A percentile compares a stretch with the other conserved stretches of the same genome.
phyloP scores from a whole-genome alignment of 306 rosid genomes.

The Malus fusca region DNA sequence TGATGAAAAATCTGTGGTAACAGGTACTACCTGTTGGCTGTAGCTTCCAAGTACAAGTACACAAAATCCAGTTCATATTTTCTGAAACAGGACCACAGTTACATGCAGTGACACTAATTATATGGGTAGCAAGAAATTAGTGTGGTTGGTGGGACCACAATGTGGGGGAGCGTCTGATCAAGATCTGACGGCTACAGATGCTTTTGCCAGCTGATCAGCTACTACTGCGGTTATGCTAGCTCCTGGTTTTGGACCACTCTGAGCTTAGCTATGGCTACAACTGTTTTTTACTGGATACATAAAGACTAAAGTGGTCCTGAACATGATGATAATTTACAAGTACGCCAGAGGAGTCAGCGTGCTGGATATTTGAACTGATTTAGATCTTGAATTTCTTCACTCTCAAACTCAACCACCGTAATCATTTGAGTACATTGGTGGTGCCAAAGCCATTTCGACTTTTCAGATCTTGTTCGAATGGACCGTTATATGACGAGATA shows the following conservation, averaged over 20 bases:
- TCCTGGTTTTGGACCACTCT: neutral
- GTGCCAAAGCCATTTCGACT: neutral
- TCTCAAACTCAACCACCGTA: neutral
- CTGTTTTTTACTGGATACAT: neutral
- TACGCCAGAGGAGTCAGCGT: neutral
- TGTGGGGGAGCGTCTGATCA: neutral
- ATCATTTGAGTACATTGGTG: neutral
- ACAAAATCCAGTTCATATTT: conserved; percentile 2
- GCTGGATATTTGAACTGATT: neutral
- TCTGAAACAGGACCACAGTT: conserved; percentile 26
- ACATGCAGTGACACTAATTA: neutral
- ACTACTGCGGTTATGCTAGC: neutral
- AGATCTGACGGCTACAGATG: neutral
- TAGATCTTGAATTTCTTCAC: conserved; percentile 6
- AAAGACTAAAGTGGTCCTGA: neutral
- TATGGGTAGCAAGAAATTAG: neutral
- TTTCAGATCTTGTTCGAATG: neutral
- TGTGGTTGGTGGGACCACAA: conserved; percentile 22
- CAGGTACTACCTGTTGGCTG: conserved; percentile 9
- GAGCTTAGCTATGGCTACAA: neutral
- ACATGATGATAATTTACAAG: neutral
- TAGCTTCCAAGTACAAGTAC: conserved; percentile 19
- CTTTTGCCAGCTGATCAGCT: neutral
- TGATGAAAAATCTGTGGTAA: conserved; percentile 19
- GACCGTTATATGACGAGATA: neutral